phyloP scores from a whole-genome alignment of 2,329 filamentous ascomycete species.

The Ascochyta fabae region DNA sequence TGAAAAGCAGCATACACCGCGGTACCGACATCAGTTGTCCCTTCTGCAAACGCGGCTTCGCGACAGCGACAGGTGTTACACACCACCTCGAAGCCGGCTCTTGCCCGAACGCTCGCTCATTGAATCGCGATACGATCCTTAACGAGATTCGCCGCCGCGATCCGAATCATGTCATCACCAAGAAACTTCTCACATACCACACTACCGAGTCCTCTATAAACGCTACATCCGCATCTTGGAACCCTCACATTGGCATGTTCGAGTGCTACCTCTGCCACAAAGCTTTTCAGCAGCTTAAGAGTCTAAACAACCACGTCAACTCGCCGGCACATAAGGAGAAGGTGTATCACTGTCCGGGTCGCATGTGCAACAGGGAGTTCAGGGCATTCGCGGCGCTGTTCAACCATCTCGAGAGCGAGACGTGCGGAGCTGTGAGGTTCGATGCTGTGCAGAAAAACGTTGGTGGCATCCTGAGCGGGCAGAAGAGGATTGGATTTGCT shows the following conservation, averaged over 20 bases:
- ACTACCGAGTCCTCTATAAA: not conserved
- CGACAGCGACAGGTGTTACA: constrained; percentile 60
- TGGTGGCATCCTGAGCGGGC: not conserved
- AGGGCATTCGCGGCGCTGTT: constrained; percentile 50
- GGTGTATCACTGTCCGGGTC: constrained; percentile 55
- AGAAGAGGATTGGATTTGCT: not conserved
- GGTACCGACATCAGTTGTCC: constrained; percentile 58
- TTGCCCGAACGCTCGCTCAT: constrained; percentile 53
- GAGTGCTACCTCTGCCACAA: constrained; percentile 63
- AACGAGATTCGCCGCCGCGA: constrained; percentile 56
- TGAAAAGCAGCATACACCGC: constrained; percentile 59
- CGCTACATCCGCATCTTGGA: constrained; percentile 50
- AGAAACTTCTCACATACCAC: constrained; percentile 14
- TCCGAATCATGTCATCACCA: constrained; percentile 26
- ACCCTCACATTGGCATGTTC: constrained; percentile 57
- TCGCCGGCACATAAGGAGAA: constrained; percentile 60
- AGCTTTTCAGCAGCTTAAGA: constrained; percentile 45
- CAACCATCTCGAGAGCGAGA: constrained; percentile 56
- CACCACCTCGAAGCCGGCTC: constrained; percentile 63
- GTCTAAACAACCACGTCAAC: constrained; percentile 61
- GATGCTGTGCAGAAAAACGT: constrained; percentile 38
- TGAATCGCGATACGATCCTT: constrained; percentile 60
- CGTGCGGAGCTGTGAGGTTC: constrained; percentile 48
- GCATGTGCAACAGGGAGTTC: constrained; percentile 51
- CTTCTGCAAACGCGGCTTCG: constrained; percentile 58